Evolutionary conservation across 1,139 yeast genomes (phyloP), one percentile per base, ranked within the genome.

Genomic region (Suzukiozyma palmioleophila): DNA sequence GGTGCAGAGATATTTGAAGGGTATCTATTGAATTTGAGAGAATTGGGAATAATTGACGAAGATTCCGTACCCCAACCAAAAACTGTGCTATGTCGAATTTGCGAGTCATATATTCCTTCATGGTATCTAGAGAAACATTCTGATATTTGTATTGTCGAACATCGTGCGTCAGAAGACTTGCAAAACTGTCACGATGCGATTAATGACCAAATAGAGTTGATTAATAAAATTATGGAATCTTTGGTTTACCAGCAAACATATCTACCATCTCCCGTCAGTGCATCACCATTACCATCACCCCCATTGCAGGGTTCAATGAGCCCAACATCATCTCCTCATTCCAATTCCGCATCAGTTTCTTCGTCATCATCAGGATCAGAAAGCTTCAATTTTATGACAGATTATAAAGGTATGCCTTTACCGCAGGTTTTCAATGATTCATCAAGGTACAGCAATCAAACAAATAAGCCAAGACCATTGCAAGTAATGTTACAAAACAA

Each of bases 71-170:
- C 96, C 0, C 75, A 80, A 25, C 96, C 95, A 0, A 82, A 82
- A 29, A 71, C 81, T 35, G 86, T 88, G 33, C 66, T 90, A 32
- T 94, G 99, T 59, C 73, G 96, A 38, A 89, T 94, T 15, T 94
- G 99, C 60, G 99, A 94, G 54, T 79, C 81, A 24, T 77, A 77
- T 38, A 80, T 90, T n/a, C 97, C 96, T 1, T 88, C 92, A 1
- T 94, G 98, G 98, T 92, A 95, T 82, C 71, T 92, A 37, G 98
- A 90, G 53, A 77, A 83, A 39, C 99, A 94, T 60, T 83, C 94
- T 1, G 95, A 89, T 54, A 67, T 86, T 39, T 94, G 99, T 53
- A 69, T 86, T 24, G 78, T 87, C 33, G 97, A 89, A 56, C 96
- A 89, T 59, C 76, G 84, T 49, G 78, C 85, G 3, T 88, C 82